Evolutionary conservation across 177 flowering plant species (phyloP).

Genomic region (Telopea speciosissima): DNA sequence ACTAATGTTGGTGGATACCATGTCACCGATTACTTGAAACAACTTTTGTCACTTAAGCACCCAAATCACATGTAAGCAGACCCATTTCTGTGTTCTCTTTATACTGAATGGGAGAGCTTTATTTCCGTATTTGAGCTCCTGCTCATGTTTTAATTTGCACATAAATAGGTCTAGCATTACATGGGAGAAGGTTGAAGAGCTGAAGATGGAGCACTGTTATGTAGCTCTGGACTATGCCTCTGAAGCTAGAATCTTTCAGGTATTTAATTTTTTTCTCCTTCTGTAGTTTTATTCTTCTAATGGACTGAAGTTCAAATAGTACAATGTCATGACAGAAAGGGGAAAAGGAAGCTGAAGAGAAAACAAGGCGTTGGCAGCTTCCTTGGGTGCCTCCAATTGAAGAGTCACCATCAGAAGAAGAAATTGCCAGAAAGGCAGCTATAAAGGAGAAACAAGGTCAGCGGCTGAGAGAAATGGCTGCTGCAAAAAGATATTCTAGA

Average conservation of each 20-base stretch:
- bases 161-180: slow-evolving; percentile 58
- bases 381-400: slow-evolving; percentile 84
- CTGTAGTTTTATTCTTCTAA: neutral
- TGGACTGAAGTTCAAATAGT: slow-evolving; percentile 1
- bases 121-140: neutral
- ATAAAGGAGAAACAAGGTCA: slow-evolving; percentile 90
- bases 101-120: neutral
- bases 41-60: slow-evolving; percentile 89
- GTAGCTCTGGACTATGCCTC: slow-evolving; percentile 76
- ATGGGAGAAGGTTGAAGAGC: slow-evolving; percentile 97
- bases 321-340: slow-evolving; percentile 49
- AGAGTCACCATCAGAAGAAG: slow-evolving; percentile 86
- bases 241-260: slow-evolving; percentile 79
- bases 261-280: slow-evolving; percentile 16
- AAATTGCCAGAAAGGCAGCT: slow-evolving; percentile 92
- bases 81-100: neutral
- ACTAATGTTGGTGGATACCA: slow-evolving; percentile 96
- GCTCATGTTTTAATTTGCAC: slow-evolving; percentile 2
- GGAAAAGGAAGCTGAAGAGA: slow-evolving; percentile 77
- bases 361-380: slow-evolving; percentile 87
- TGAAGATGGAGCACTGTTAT: slow-evolving; percentile 95
- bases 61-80: slow-evolving; percentile 79
- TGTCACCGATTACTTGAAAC: slow-evolving; percentile 87
- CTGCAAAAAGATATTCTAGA: slow-evolving; percentile 76
- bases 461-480: slow-evolving; percentile 93